Base-by-base conservation (phyloP, 768 basidiomycete species). In the Rhodotorula kratochvilovae region DNA sequence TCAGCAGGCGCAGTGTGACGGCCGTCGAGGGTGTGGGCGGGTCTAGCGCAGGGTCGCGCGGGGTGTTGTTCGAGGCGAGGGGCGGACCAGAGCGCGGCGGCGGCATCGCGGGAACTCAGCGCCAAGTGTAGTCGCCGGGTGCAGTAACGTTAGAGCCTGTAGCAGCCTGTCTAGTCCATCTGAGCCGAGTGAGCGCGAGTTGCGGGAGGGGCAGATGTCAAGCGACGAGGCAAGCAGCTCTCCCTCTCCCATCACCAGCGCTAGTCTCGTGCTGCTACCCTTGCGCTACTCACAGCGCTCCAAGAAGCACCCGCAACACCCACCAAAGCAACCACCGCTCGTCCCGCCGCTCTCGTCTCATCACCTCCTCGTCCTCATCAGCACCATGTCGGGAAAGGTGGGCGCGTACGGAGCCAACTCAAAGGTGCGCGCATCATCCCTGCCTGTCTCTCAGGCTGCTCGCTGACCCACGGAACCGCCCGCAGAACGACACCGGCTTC, bases 321-420 rank as follows among this genome's bases (percentile, higher is more conserved):
- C 27, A 4, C 23, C 25, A 5, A 27, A 10, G 3, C 11, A 2
- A 23, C 13, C 48, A 11, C 35, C 25, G 5, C 21, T 19, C 42
- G 43, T 19, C 43, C 23, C 27, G 15, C 54, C 42, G 1, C 33
- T 3, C 15, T 36, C 12, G 29, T 39, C 17, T 50, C 36, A 21
- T 48, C 66, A 19, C 46, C 58, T 13, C 36, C 53, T 29, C 17
- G n/a, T n/a, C 27, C 43, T 55, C 48, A 23, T 35, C 61, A 11
- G n/a, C 58, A 36, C 7, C 48, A 73, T 75, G 76, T 61, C 70
- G 33, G 68, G 46, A 16, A 78, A 77, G 67, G 76, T 74, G 23
- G 78, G 78, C 23, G 78, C 78, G 4, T 78, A 78, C 61, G 78
- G 78, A 19, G 69, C 66, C 21, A 73, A 77, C 33, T 65, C 64